Percentiles rank a stretch among this genome's conserved stretches.
These are phyloP conservation scores for Gossypium davidsonii DNA, from an alignment of 441 rosid species.

Conservation along the genomic window DNA sequence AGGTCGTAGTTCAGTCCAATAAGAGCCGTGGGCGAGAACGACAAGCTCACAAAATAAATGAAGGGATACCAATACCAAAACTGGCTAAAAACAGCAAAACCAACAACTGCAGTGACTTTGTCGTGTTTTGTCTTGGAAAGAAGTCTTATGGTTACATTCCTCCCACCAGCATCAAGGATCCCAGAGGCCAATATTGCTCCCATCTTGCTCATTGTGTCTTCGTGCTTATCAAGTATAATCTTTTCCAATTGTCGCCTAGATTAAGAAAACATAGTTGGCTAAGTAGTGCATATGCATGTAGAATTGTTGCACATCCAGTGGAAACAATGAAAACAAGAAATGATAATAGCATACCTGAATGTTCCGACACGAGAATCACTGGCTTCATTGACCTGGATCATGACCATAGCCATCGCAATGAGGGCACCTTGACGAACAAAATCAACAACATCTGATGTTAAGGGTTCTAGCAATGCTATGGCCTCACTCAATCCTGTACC, in stretches of 20 bases:
- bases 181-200: slow-evolving; percentile 97
- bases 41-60: slow-evolving; percentile 77
- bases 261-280: background rate
- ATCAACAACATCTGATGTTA: slow-evolving; percentile 95
- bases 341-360: slow-evolving; percentile 51
- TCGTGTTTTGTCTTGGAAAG: slow-evolving; percentile 96
- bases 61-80: slow-evolving; percentile 99
- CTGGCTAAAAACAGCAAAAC: slow-evolving; percentile 95
- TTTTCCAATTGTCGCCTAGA: slow-evolving; percentile 86
- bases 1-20: slow-evolving; percentile 87
- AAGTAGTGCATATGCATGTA: background rate
- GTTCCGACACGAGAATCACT: slow-evolving; percentile 93
- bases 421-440: slow-evolving; percentile 99
- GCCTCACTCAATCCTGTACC: slow-evolving; percentile 97
- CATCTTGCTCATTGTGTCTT: slow-evolving; percentile 99
- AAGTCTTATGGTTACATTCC: slow-evolving; percentile 85
- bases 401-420: slow-evolving; percentile 98
- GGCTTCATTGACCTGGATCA: slow-evolving; percentile 92
- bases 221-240: slow-evolving; percentile 89
- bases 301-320: background rate
- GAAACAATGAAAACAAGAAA: background rate
- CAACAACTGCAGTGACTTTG: slow-evolving; percentile 88
- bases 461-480: slow-evolving; percentile 86
- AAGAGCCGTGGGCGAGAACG: slow-evolving; percentile 94
- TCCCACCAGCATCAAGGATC: slow-evolving; percentile 95